phyloP scores from a whole-genome alignment of 1,284 basidiomycete species.

The Fomitopsis pinicola region DNA sequence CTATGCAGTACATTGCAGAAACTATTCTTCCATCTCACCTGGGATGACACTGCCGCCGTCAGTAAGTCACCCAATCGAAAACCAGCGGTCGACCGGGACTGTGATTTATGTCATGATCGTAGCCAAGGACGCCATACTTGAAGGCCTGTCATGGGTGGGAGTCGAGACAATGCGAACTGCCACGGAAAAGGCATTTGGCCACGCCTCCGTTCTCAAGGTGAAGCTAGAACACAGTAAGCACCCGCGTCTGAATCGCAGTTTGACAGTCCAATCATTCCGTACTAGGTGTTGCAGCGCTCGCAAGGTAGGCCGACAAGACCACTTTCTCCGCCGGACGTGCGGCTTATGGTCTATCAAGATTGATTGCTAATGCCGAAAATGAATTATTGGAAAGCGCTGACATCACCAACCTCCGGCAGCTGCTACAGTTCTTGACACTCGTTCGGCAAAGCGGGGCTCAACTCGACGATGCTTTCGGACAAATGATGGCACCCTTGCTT shows the following conservation, averaged over 20 bases:
- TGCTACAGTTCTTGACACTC: constrained; percentile 30
- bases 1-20: neutral
- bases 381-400: neutral
- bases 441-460: constrained; percentile 28
- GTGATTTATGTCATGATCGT: neutral
- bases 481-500: constrained; percentile 26
- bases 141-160: constrained; percentile 25
- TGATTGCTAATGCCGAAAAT: neutral
- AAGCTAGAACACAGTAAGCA: constrained; percentile 20
- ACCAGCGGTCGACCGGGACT: neutral
- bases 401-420: constrained; percentile 11
- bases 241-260: neutral
- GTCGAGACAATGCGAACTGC: constrained; percentile 8
- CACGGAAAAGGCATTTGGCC: constrained; percentile 7
- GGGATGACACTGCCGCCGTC: neutral
- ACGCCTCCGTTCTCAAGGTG: constrained; percentile 9
- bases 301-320: neutral
- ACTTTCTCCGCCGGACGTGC: neutral
- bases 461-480: constrained; percentile 12
- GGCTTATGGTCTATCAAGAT: neutral
- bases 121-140: constrained; percentile 42
- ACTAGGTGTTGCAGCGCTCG: neutral
- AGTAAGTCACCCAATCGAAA: neutral
- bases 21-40: neutral
- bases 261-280: neutral